Base-by-base conservation (phyloP, 768 basidiomycete species). In the Hemileccinum impolitum region DNA sequence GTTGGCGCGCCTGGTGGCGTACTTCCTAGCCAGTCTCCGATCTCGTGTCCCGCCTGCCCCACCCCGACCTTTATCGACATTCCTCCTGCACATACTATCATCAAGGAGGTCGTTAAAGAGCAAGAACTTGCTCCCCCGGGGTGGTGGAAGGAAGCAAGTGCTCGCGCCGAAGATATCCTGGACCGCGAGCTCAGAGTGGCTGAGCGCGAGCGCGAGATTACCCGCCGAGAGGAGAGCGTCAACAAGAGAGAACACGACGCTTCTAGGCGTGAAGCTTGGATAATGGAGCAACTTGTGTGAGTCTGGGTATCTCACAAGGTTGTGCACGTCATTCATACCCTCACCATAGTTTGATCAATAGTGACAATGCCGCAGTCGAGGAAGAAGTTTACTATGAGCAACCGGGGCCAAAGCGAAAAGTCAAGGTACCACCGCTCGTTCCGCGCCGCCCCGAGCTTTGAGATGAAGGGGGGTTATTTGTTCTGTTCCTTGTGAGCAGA, bases 241-340 rank as follows among this genome's bases (percentile, higher is more conserved):
- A 92, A 92, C 61, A 85, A 87, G 48, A 75, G 90, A 47, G 90
- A 93, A 64, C 86, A 90, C 36, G 90, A 93, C 60, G 88, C 90
- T 46, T 82, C 89, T 43, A 80, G 90, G 57, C 89, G 90, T 49
- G 90, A 93, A 66, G 76, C 73, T 25, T 93, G 90, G 90, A 91
- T 93, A 60, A 91, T 93, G 90, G 91, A 93, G 54, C 90, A 93
- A 59, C 80, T 93, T 31, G 83, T 89, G 91, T 93, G 74, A 56
- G 84, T 73, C 21, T 54, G 0, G 9, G 32, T 37, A 30, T 10
- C 4, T 19, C 23, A 6, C 8, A 6, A 14, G 17, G 15, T 6
- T 1, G 25, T 19, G 18, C n/a, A 32, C 12, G 6, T 44, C 14
- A 28, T 41, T 66, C 44, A 58, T 35, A 11, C 12, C 43, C 14